Evolutionary conservation across 805 yeast genomes (phyloP).

Genomic region (Nakazawaea ernobii): DNA sequence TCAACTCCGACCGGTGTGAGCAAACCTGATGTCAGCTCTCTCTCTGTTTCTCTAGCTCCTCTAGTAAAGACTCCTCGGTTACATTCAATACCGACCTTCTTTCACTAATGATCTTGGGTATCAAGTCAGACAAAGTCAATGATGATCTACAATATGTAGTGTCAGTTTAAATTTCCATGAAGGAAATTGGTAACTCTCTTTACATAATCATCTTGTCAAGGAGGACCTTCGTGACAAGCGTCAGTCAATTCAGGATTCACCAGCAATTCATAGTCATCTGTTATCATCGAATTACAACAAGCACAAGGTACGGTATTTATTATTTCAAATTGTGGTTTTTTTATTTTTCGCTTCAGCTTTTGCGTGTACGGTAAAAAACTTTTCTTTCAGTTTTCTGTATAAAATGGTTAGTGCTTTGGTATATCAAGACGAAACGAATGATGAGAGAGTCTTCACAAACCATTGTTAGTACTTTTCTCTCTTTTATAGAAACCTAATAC

Average conservation of each 20-base stretch:
- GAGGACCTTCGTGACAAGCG: constrained; percentile 12
- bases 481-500: no score
- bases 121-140: constrained; percentile 44
- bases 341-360: background rate
- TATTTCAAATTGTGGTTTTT: background rate
- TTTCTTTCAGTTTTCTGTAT: no score
- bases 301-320: no score
- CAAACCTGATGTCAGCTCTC: background rate
- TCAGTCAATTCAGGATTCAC: constrained; percentile 10
- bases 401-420: no score
- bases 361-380: no score
- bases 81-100: constrained; percentile 53
- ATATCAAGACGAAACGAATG: no score
- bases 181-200: no score
- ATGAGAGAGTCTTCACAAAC: no score
- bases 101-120: constrained; percentile 54
- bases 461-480: no score
- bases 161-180: no score
- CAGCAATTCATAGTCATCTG: background rate
- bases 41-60: constrained; percentile 34
- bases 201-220: constrained; percentile 12
- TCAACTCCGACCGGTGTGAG: background rate
- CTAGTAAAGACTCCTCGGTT: constrained; percentile 46
- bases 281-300: background rate
- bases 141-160: background rate